Conservation (phyloP, 176 grass and related monocot genomes). For the Eragrostis curvula region DNA sequence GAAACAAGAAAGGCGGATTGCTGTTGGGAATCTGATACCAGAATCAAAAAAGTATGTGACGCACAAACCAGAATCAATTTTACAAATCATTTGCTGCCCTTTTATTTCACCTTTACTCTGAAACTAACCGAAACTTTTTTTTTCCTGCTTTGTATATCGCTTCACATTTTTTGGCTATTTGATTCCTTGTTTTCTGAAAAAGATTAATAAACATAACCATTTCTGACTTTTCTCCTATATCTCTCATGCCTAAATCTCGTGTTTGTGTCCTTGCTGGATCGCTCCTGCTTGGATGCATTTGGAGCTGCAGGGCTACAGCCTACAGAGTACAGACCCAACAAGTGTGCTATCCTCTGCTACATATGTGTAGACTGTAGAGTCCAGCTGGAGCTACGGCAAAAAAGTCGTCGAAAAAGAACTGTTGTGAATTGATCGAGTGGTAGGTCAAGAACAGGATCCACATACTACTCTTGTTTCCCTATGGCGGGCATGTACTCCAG, state of each 20-base stretch:
- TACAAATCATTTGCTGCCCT: background rate
- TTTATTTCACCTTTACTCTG: background rate
- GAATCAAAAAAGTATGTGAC: background rate
- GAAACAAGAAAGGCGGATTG: conserved; percentile 7
- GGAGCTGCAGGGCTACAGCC: background rate
- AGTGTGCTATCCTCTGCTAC: background rate
- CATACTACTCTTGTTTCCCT: background rate
- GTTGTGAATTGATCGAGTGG: background rate
- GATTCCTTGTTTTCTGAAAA: background rate
- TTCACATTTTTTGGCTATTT: background rate
- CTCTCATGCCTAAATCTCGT: background rate
- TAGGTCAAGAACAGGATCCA: background rate
- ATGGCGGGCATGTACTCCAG: too few species aligned
- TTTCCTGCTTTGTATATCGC: background rate
- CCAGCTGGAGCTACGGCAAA: background rate
- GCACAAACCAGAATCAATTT: background rate
- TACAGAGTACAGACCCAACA: background rate
- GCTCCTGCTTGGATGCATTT: conserved; percentile 2
- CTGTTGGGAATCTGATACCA: conserved; percentile 15
- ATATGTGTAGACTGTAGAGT: background rate
- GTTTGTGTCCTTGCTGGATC: background rate
- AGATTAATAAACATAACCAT: background rate
- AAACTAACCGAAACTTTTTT: background rate
- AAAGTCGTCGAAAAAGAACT: background rate
- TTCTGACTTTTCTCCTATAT: background rate